A percentile compares a stretch with the other conserved stretches of the same genome.
phyloP scores from a whole-genome alignment of 306 rosid species.

The Geum urbanum region DNA sequence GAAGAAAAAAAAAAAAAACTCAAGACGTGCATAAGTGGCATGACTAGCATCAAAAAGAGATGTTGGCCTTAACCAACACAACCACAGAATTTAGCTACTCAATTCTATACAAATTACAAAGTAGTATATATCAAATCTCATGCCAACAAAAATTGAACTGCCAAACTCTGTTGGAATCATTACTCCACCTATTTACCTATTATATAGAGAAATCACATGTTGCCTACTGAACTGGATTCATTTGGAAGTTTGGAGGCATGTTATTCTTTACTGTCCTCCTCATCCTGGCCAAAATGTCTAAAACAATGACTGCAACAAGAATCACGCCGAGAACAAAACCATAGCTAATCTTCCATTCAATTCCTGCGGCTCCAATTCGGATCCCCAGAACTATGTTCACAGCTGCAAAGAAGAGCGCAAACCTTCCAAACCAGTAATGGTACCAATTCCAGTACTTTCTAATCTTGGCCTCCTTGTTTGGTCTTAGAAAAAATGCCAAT shows the following conservation, averaged over 20 bases:
- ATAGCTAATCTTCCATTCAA: constrained; percentile 74
- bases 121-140: not conserved
- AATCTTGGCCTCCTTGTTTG: constrained; percentile 62
- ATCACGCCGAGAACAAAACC: constrained; percentile 70
- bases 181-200: not conserved
- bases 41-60: too few relatives aligned
- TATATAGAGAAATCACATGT: not conserved
- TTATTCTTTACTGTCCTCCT: constrained; percentile 52
- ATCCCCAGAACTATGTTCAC: constrained; percentile 86
- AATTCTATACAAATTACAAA: not conserved
- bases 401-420: constrained; percentile 82
- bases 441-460: constrained; percentile 87
- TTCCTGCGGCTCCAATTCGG: constrained; percentile 71
- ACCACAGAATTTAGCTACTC: not conserved
- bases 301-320: constrained; percentile 53
- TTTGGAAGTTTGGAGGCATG: constrained; percentile 55
- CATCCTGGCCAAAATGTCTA: constrained; percentile 68
- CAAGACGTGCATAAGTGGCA: too few relatives aligned
- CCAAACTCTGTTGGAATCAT: not conserved
- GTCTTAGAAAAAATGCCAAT: constrained; percentile 74
- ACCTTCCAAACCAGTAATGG: constrained; percentile 87
- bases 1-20: too few relatives aligned
- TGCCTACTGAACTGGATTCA: constrained; percentile 42
- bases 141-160: not conserved
- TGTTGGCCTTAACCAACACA: not conserved